These are phyloP conservation scores for Buxus sempervirens DNA, from an alignment of 164 flowering plant genomes.

Conservation along the genomic window DNA sequence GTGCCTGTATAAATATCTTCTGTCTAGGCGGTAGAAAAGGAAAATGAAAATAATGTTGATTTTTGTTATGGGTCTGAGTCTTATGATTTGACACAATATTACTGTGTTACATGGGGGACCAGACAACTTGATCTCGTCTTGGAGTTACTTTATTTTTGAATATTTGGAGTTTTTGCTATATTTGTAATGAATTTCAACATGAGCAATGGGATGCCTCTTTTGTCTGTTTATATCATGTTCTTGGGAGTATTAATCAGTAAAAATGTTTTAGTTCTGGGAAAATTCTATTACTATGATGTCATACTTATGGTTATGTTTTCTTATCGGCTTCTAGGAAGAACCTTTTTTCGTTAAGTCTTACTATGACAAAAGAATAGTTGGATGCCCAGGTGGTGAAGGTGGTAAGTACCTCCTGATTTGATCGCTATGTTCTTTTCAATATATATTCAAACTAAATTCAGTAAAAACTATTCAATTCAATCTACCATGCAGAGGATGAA, in stretches of 20 bases:
- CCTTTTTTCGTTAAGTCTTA: constrained; percentile 60
- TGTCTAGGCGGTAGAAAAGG: not conserved
- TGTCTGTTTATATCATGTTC: no score
- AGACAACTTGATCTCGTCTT: not conserved
- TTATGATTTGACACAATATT: no score
- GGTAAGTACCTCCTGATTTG: constrained; percentile 30
- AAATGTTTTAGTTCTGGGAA: not conserved
- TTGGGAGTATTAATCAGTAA: no score
- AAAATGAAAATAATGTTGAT: not conserved
- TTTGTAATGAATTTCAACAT: no score
- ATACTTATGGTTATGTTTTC: not conserved
- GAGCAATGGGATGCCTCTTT: no score
- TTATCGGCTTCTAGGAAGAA: constrained; percentile 40
- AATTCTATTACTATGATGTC: not conserved
- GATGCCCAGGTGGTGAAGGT: constrained; percentile 79
- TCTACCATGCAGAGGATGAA: constrained; percentile 55
- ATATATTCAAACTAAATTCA: not conserved
- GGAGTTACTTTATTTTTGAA: not conserved
- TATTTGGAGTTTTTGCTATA: no score
- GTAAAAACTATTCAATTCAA: not conserved
- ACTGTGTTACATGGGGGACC: not conserved
- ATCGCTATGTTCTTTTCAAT: not conserved
- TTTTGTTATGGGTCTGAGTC: not conserved
- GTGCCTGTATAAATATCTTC: not conserved
- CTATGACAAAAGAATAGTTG: constrained; percentile 66